Evolutionary conservation across 2,329 filamentous ascomycete genomes (phyloP).

Genomic region (Tolypocladium inflatum): DNA sequence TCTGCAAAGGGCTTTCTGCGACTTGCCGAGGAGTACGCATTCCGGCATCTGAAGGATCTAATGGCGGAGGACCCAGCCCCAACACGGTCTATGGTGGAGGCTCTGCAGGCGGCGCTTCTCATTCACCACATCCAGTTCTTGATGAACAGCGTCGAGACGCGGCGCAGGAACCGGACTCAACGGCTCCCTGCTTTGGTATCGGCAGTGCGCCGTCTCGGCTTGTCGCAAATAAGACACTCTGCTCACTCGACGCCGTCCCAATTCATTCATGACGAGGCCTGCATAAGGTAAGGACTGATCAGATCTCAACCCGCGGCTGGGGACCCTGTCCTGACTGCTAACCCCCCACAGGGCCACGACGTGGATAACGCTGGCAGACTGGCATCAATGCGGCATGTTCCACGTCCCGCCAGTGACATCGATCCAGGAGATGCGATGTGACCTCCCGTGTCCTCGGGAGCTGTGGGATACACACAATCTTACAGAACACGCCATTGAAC

Average conservation of each 20-base stretch:
- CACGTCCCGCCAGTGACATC: conserved; percentile 12
- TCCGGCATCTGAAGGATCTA: not conserved
- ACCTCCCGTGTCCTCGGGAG: conserved; percentile 12
- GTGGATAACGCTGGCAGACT: conserved; percentile 14
- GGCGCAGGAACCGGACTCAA: conserved; percentile 6
- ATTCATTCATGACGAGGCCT: not conserved
- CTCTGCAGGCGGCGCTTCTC: conserved; percentile 15
- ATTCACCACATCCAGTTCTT: conserved; percentile 11
- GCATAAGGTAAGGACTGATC: not conserved
- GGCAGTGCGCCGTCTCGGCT: conserved; percentile 1
- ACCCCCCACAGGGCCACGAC: conserved; percentile 9
- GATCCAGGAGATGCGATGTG: conserved; percentile 12
- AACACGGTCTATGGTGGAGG: conserved; percentile 6
- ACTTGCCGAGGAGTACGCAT: not conserved
- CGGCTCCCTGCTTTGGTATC: conserved; percentile 12
- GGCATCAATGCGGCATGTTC: conserved; percentile 16
- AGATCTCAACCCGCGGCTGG: not conserved
- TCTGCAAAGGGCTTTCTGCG: not conserved
- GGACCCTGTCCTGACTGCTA: not conserved
- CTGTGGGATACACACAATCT: conserved; percentile 14
- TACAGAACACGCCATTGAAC: conserved; percentile 7
- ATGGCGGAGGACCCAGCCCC: not conserved
- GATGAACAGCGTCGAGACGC: conserved; percentile 7
- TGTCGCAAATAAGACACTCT: not conserved
- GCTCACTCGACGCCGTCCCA: not conserved